Evolutionary conservation across 1,284 basidiomycete species (phyloP), one percentile per base, ranked within the genome.

Genomic region (Chondrostereum purpureum): DNA sequence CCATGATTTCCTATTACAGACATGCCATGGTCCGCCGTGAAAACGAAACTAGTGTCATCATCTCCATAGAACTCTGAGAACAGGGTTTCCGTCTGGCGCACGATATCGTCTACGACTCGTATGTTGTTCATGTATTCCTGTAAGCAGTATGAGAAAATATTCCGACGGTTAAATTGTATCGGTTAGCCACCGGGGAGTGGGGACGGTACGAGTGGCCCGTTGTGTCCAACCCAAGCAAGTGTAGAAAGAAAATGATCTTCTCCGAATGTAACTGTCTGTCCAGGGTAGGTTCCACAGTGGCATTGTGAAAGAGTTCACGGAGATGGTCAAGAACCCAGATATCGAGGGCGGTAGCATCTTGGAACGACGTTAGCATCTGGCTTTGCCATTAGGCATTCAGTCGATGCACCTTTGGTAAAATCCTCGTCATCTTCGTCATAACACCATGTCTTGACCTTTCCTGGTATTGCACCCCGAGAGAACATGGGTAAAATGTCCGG

Each of bases 401-500:
- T n/a, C n/a, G n/a, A 47, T 54, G 12, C 47, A 78, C 87, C 82
- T 75, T 87, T 88, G 0, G 88, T 90, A 53, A 90, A 92, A 59
- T 92, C 88, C 55, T 92, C 89, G 33, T 79, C 83, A 18, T 83
- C 77, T 55, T 88, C 86, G 44, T 84, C 65, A 58, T 92, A 93
- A 44, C 73, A 78, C 84, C 84, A 91, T 43, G 80, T 80, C 38
- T 77, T 73, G 0, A 93, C 87, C 51, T 74, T 85, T 1, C 80
- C 83, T 0, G 77, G 73, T 0, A 70, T 72, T 3, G 88, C 88
- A 12, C 89, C 89, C 4, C 77, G 72, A 13, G 80, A 70, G 56
- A 94, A 94, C 87, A 94, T 94, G 10, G 89, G 89, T 3, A 94
- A 63, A 47, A 94, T 94, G 61, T 94, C 91, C 0, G 92, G 92